Evolutionary conservation across 1,139 yeast genomes (phyloP).

Genomic region (Candida dubliniensis): DNA sequence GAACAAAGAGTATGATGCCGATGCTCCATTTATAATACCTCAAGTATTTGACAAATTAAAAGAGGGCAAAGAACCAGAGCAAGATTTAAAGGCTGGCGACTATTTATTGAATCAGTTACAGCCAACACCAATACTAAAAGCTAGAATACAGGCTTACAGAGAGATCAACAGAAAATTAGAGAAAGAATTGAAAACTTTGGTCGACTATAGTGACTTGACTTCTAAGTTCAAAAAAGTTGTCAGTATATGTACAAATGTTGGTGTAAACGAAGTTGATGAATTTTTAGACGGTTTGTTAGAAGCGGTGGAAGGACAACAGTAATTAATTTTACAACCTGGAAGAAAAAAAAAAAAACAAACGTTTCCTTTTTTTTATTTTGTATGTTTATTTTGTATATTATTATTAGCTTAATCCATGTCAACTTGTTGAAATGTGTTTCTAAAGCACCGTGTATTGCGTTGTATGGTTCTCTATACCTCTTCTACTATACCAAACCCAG

Average conservation of each 20-base stretch:
- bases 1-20: constrained; percentile 60
- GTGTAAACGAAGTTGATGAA: constrained; percentile 70
- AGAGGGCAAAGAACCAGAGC: constrained; percentile 28
- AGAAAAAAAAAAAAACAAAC: not conserved
- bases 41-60: constrained; percentile 53
- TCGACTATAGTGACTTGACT: constrained; percentile 64
- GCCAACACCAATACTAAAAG: constrained; percentile 63
- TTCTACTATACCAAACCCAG: constrained; percentile 58
- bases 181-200: constrained; percentile 53
- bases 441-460: not conserved
- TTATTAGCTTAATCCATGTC: not conserved
- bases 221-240: constrained; percentile 86
- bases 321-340: not conserved
- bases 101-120: constrained; percentile 45
- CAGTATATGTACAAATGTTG: constrained; percentile 86
- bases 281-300: constrained; percentile 81
- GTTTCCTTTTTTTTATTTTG: not conserved
- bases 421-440: not conserved
- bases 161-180: constrained; percentile 33
- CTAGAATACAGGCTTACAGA: constrained; percentile 78
- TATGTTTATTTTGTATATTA: not conserved
- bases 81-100: constrained; percentile 26
- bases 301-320: constrained; percentile 72
- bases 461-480: not conserved
- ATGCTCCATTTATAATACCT: constrained; percentile 75